These are phyloP conservation scores for Pyronema domesticum DNA, from an alignment of 495 filamentous ascomycete genomes.

Conservation along the genomic window DNA sequence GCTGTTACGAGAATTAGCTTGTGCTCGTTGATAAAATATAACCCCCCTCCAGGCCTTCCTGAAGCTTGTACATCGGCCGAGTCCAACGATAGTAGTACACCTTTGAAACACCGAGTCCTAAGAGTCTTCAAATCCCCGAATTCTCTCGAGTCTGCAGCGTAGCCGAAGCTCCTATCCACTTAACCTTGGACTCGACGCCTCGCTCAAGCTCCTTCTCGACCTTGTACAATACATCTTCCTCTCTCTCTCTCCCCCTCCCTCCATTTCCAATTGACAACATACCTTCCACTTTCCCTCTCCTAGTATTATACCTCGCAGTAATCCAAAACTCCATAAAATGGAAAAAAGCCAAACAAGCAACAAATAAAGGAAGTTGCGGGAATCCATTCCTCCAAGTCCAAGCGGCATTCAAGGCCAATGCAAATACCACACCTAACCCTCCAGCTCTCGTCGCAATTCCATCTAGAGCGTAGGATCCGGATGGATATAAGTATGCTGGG, in stretches of 20 bases:
- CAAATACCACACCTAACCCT: slow-evolving; percentile 33
- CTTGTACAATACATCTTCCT: no score
- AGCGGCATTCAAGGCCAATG: slow-evolving; percentile 30
- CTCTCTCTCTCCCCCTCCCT: no score
- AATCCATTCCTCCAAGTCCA: slow-evolving; percentile 32
- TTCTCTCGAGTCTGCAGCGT: no score
- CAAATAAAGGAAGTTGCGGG: slow-evolving; percentile 75
- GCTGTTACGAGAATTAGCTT: slow-evolving; percentile 27
- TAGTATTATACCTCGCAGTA: slow-evolving; percentile 68
- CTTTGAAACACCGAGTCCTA: no score
- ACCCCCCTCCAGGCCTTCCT: no score
- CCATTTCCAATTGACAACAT: not conserved
- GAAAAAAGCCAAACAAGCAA: slow-evolving; percentile 57
- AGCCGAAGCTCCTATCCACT: no score
- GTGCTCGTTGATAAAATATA: not conserved
- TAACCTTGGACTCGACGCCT: no score
- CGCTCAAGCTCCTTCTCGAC: no score
- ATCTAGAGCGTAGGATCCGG: slow-evolving; percentile 49
- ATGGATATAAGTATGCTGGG: slow-evolving; percentile 29
- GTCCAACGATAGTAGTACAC: no score
- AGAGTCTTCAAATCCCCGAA: no score
- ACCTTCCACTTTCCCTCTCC: slow-evolving; percentile 37
- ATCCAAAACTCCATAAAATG: slow-evolving; percentile 93
- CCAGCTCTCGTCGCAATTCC: slow-evolving; percentile 59
- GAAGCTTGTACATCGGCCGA: no score